phyloP scores from a whole-genome alignment of 345 rosid species.

The Gossypium raimondii region DNA sequence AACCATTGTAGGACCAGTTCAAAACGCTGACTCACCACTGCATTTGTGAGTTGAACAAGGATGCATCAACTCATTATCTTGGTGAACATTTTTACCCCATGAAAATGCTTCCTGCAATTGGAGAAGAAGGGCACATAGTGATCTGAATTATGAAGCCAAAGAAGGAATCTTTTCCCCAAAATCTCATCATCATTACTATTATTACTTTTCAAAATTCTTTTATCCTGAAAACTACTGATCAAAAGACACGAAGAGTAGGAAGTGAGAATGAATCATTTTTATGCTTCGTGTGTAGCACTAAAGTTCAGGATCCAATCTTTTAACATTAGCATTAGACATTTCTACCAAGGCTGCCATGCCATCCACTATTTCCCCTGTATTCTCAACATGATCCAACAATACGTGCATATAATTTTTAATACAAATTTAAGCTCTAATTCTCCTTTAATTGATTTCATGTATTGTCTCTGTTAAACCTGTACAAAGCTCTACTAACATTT shows the following conservation, averaged over 20 bases:
- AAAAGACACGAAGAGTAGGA: not conserved
- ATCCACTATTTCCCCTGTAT: not conserved
- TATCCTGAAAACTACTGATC: not conserved
- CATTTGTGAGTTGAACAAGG: not conserved
- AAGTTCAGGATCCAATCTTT: not conserved
- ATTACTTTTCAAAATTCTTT: not conserved
- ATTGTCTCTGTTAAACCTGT: no score
- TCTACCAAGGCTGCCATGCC: not conserved
- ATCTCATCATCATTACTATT: not conserved
- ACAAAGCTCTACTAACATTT: no score
- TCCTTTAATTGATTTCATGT: not conserved
- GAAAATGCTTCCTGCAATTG: not conserved
- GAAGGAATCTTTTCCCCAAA: not conserved
- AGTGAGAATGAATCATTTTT: no score
- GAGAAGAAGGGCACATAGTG: not conserved
- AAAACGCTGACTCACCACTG: not conserved
- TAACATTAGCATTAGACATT: no score
- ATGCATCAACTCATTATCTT: not conserved
- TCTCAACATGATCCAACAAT: not conserved
- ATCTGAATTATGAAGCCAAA: not conserved
- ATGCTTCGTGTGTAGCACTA: not conserved
- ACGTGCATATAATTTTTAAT: not conserved
- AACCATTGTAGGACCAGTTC: not conserved
- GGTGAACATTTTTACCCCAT: not conserved
- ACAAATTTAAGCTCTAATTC: no score